Evolutionary conservation across 139 green algal species (phyloP), one percentile per base, ranked within the genome.

Genomic region (Volvox reticuliferus): DNA sequence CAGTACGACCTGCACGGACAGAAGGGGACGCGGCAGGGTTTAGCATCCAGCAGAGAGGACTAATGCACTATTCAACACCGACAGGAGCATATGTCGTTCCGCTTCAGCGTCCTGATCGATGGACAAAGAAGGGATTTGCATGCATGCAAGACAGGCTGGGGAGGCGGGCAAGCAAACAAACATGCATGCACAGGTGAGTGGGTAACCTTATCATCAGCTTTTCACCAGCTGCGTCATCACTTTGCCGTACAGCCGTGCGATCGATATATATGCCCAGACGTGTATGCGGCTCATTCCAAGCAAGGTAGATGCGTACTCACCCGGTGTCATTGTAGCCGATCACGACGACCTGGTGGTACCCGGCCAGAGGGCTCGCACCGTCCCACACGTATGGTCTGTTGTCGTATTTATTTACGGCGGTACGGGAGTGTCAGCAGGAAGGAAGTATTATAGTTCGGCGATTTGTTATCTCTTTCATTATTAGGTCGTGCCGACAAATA

Each of bases 1-100:
- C 98, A 99, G 94, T 97, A 99, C 44, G 91, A 94, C 83, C 91
- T 88, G 28, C 94, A 32, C 12, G 62, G 62, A 24, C 17, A 17
- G 62, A 69, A 17, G 19, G 19, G 62, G n/a, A n/a, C 62, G 62
- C 17, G 62, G 62, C 19, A 69, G 17, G 62, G 19, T 19, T 19
- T 24, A 19, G 62, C 62, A 19, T 17, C 62, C 19, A 19, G 62
- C 62, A 19, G 19, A 69, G 62, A 24, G 62, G 19, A 19, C 62
- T 69, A 24, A 19, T 17, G 62, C 17, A 69, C 17, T 17, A 17
- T 17, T 69, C 19, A 19, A 69, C 17, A 24, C 17, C 17, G 62
- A 19, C 62, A 19, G 17, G 62, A 69, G 62, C 19, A 69, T 24
- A 19, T 17, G 17, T 24, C 17, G 17, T 24, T 17, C 17, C 19